A percentile compares a stretch with the other conserved stretches of the same genome.
Evolutionary conservation across 2,329 filamentous ascomycete species (phyloP).

Genomic region (Emergomyces pasteurianus): DNA sequence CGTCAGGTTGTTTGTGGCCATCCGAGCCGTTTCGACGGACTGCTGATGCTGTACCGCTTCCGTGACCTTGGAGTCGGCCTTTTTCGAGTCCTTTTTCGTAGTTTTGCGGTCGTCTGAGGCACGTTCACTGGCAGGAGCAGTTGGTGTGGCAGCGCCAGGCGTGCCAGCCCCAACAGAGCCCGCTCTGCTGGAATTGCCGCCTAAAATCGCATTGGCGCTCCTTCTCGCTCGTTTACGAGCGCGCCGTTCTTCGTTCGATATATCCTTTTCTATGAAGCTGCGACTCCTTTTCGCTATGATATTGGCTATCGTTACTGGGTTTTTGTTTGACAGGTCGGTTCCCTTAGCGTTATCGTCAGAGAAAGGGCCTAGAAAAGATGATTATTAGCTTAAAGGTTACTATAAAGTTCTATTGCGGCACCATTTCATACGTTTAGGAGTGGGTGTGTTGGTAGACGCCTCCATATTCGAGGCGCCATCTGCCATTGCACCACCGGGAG

Average conservation of each 20-base stretch:
- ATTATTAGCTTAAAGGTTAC: constrained; percentile 17
- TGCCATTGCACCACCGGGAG: constrained; percentile 29
- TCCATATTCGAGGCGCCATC: not conserved
- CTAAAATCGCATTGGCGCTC: constrained; percentile 40
- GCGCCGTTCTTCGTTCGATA: constrained; percentile 60
- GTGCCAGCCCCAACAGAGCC: constrained; percentile 49
- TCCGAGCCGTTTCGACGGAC: constrained; percentile 70
- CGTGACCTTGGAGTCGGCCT: constrained; percentile 58
- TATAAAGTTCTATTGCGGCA: not conserved
- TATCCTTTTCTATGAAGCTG: constrained; percentile 52
- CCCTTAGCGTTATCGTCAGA: constrained; percentile 28
- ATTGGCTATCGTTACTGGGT: constrained; percentile 25
- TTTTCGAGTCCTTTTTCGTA: constrained; percentile 80
- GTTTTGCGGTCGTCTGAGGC: constrained; percentile 57
- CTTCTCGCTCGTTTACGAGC: constrained; percentile 56
- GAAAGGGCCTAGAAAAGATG: constrained; percentile 23
- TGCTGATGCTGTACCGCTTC: constrained; percentile 69
- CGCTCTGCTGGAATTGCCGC: constrained; percentile 37
- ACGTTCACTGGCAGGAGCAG: constrained; percentile 21
- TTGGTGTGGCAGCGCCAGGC: constrained; percentile 43
- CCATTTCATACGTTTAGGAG: constrained; percentile 28
- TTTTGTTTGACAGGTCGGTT: not conserved
- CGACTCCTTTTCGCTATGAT: constrained; percentile 43
- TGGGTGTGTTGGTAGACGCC: constrained; percentile 13
- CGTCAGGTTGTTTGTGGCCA: constrained; percentile 55